A percentile compares a stretch with the other conserved stretches of the same genome.
Evolutionary conservation across 2,329 filamentous ascomycete species (phyloP).

Genomic region (Mycosphaerelloides madeirae): DNA sequence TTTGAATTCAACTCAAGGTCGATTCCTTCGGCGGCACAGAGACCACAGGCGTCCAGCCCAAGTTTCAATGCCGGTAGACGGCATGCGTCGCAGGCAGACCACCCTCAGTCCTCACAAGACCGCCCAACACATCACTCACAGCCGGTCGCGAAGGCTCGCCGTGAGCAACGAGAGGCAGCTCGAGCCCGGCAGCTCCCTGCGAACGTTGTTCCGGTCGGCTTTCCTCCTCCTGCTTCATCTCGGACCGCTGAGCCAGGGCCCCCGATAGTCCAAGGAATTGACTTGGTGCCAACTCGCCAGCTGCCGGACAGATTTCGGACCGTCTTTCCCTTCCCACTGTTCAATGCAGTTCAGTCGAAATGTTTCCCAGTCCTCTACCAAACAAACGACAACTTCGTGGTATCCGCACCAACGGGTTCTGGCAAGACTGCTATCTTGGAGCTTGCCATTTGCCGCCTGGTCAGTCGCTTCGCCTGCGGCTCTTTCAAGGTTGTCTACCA

Average conservation of each 20-base stretch:
- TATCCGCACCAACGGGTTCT: conserved; percentile 78
- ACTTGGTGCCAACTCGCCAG: conserved; percentile 53
- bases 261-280: conserved; percentile 55
- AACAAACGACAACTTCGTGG: conserved; percentile 68
- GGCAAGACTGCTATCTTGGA: conserved; percentile 81
- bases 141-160: too few species aligned
- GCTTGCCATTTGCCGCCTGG: conserved; percentile 70
- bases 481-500: conserved; percentile 80
- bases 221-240: background rate
- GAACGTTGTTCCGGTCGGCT: too few species aligned
- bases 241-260: conserved; percentile 4
- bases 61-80: background rate
- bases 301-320: conserved; percentile 65
- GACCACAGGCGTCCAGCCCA: conserved; percentile 1
- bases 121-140: too few species aligned
- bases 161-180: too few species aligned
- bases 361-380: conserved; percentile 65
- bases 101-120: too few species aligned
- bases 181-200: too few species aligned
- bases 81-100: background rate
- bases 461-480: conserved; percentile 51
- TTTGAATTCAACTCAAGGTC: conserved; percentile 2
- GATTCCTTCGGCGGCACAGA: background rate
- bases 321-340: conserved; percentile 67
- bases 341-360: conserved; percentile 80